Base-by-base conservation (phyloP, 352 stramenopile genomes). In the Pythium plurisporium region DNA sequence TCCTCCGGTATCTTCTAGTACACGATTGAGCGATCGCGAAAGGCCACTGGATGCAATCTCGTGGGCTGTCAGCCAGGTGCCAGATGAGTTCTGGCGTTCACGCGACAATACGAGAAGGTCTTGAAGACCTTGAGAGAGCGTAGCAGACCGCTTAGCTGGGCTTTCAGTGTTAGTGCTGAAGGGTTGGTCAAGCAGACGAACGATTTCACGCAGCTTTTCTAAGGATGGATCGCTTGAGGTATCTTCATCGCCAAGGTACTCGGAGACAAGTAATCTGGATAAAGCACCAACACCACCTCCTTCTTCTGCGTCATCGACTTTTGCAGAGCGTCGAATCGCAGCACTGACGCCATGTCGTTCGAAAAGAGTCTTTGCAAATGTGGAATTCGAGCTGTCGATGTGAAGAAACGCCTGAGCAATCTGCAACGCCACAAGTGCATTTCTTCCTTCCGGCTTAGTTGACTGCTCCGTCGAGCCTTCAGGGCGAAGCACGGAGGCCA, bases 31-130 rank as follows among this genome's bases (percentile, higher is more conserved):
- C 2, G 65, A 53, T 11, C 65, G 65, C 27, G 85, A 76, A 5
- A 91, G 62, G 4, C 74, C 74, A 37, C 78, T 91, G 27, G 64
- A 70, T 31, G 76, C 64, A 20, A 91, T 74, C 46, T 91, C 78
- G 50, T 87, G 72, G 7, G 76, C 67, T 14, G 81, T 91, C 5
- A 87, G 48, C 36, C 68, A 72, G 5, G 66, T 47, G 8, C 23
- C 57, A 3, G 69, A 51, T 2, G 76, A 37, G 9, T 46, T 22
- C 30, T 37, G 15, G 26, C 55, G 45, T 56, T 47, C 59, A 45
- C 60, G 65, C 51, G 12, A 59, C 37, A 25, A 75, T 38, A 36
- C 71, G 40, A 57, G 56, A 8, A 73, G 42, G 22, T 70, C 65
- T 9, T 65, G n/a, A 7, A 87, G 58, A 36, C 36, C 49, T 20